Evolutionary conservation across 2,329 filamentous ascomycete genomes (phyloP), one percentile per base, ranked within the genome.

Genomic region (Ceratocystis albifundus): DNA sequence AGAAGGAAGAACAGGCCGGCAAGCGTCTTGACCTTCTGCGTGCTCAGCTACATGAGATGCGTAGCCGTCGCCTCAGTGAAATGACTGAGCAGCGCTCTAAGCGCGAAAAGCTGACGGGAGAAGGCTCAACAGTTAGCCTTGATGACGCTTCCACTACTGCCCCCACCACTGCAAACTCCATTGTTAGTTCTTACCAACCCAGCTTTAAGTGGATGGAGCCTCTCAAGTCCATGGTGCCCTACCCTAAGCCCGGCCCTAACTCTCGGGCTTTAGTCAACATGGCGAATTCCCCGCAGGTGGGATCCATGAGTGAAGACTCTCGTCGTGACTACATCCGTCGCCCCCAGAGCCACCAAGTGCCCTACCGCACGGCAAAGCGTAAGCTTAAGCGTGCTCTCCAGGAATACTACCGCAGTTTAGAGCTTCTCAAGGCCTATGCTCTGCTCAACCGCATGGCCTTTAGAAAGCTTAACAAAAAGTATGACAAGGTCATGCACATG

Each of bases 401-500:
- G 72, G 94, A 97, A 74, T 96, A 91, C 74, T 97, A 99, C 74
- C 87, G 93, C 22, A 88, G 89, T 0, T 80, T 99, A 15, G 94
- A 99, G 74, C 79, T 97, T 59, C 81, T 99, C 68, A 97, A 96
- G 76, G 89, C 90, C 0, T 99, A 96, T 72, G 88, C 91, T 1
- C 78, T 96, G 25, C 80, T 96, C 15, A 99, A 99, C 74, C 84
- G 90, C 62, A 96, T 90, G 0, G 94, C 91, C 0, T 97, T 97
- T 73, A 87, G 92, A 41, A 99, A 99, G 75, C 90, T 99, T 73
- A 96, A 96, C 77, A 99, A 99, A 75, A 99, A 99, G 76, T 97
- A 95, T 74, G 92, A 97, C 80, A 99, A 97, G 77, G 85, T 88
- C 1, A 85, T 91, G 66, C 84, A 91, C 71, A 87, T 90, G 50